These are phyloP conservation scores for Colletotrichum graminicola DNA, from an alignment of 2,329 filamentous ascomycete species.

Conservation along the genomic window DNA sequence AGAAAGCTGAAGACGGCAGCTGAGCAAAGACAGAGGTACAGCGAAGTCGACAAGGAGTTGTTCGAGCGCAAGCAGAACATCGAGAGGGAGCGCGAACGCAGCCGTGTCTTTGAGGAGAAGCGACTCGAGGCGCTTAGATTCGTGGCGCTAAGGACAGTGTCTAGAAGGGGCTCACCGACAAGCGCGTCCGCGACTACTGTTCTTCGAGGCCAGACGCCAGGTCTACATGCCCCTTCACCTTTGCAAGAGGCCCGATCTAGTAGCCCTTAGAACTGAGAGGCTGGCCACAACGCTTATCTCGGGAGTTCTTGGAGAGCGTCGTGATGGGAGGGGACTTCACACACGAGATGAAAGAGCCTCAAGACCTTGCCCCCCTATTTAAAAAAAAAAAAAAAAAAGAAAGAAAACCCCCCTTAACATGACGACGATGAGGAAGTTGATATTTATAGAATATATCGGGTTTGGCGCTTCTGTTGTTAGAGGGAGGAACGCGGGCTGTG, in stretches of 20 bases:
- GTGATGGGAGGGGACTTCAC: not conserved
- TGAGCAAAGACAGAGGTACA: slow-evolving; percentile 56
- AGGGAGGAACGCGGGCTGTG: not conserved
- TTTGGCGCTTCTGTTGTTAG: not conserved
- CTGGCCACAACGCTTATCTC: not conserved
- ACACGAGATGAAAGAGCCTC: not conserved
- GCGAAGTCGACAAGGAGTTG: slow-evolving; percentile 60
- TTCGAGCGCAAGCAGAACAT: slow-evolving; percentile 56
- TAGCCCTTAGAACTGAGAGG: slow-evolving; percentile 17
- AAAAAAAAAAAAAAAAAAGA: no score
- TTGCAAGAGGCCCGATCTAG: slow-evolving; percentile 18
- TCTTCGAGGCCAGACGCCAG: slow-evolving; percentile 30
- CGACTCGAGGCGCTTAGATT: slow-evolving; percentile 60
- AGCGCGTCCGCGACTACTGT: slow-evolving; percentile 39
- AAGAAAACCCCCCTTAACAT: not conserved
- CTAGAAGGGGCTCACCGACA: slow-evolving; percentile 40
- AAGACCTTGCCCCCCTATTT: not conserved
- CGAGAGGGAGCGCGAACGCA: slow-evolving; percentile 62
- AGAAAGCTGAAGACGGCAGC: slow-evolving; percentile 56
- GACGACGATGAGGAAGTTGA: not conserved
- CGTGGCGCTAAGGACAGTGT: slow-evolving; percentile 46
- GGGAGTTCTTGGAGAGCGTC: not conserved
- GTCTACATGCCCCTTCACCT: slow-evolving; percentile 21
- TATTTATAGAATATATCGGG: not conserved
- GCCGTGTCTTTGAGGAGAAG: slow-evolving; percentile 62